phyloP scores from a whole-genome alignment of 2,329 filamentous ascomycete genomes.

The Talaromyces sp. region DNA sequence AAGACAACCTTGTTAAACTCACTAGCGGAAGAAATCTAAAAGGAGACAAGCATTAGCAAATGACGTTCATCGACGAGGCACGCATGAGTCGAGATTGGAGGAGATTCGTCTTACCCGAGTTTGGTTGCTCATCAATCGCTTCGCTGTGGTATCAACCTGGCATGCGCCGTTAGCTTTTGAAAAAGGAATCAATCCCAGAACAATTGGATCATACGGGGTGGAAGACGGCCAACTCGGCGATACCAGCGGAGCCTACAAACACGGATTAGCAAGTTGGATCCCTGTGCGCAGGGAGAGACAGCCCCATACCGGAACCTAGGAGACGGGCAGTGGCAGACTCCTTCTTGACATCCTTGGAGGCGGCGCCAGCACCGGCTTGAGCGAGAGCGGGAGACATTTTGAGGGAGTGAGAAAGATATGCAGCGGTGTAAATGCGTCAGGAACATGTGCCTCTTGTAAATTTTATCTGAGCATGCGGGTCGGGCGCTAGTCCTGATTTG shows the following conservation, averaged over 20 bases:
- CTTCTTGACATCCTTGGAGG: conserved; percentile 69
- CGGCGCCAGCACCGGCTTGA: conserved; percentile 42
- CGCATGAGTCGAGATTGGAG: background rate
- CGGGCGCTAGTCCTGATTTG: conserved; percentile 26
- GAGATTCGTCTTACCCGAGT: conserved; percentile 60
- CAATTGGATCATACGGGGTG: conserved; percentile 67
- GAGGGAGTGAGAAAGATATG: conserved; percentile 10
- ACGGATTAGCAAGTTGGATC: conserved; percentile 12
- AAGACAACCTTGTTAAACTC: conserved; percentile 92
- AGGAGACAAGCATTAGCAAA: conserved; percentile 3
- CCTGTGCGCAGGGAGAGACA: background rate
- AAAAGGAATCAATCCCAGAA: background rate
- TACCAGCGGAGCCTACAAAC: conserved; percentile 77
- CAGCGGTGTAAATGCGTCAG: conserved; percentile 18
- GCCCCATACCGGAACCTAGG: conserved; percentile 77
- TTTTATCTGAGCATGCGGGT: conserved; percentile 24
- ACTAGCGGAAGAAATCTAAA: conserved; percentile 58
- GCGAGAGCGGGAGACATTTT: conserved; percentile 60
- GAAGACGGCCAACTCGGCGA: conserved; percentile 90
- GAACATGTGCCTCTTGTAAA: conserved; percentile 23
- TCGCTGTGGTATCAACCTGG: conserved; percentile 95
- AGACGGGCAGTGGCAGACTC: conserved; percentile 89
- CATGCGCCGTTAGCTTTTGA: conserved; percentile 23
- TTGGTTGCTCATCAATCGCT: conserved; percentile 99
- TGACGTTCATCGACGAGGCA: background rate